A percentile compares a stretch with the other conserved stretches of the same genome.
These are phyloP conservation scores for Pseudonitzschia pungens DNA, from an alignment of 108 stramenopile species.

Conservation along the genomic window DNA sequence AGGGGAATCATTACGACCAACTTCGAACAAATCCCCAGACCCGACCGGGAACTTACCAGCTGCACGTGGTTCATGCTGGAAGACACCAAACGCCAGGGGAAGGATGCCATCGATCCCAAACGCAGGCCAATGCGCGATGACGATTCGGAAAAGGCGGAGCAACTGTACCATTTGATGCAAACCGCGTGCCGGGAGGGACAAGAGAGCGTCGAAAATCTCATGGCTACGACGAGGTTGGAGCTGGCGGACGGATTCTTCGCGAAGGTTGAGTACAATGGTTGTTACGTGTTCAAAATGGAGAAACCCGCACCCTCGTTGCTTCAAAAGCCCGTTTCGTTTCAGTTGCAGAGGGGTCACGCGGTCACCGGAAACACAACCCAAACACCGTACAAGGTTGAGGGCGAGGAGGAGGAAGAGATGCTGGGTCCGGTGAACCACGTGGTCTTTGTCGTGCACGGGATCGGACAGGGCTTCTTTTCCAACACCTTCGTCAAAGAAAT, in stretches of 20 bases:
- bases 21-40: conserved; percentile 31
- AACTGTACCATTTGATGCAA: conserved; percentile 66
- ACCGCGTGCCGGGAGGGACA: conserved; percentile 54
- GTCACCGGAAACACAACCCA: no score
- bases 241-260: no score
- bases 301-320: no score
- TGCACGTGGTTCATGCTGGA: conserved; percentile 73
- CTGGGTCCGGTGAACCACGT: conserved; percentile 73
- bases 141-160: conserved; percentile 48
- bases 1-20: conserved; percentile 53
- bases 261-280: no score
- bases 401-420: conserved; percentile 69
- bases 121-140: conserved; percentile 46
- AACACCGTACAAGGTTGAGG: no score
- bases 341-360: no score
- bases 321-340: no score
- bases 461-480: conserved; percentile 82
- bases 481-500: conserved; percentile 46
- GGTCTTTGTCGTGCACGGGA: conserved; percentile 89
- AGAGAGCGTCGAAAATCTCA: conserved; percentile 4
- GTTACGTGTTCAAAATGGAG: no score
- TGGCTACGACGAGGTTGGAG: no score
- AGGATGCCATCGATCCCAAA: conserved; percentile 37
- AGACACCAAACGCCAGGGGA: no score
- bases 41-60: conserved; percentile 40